phyloP scores from a whole-genome alignment of 2,329 filamentous ascomycete species.

The Fusarium xyrophilum region DNA sequence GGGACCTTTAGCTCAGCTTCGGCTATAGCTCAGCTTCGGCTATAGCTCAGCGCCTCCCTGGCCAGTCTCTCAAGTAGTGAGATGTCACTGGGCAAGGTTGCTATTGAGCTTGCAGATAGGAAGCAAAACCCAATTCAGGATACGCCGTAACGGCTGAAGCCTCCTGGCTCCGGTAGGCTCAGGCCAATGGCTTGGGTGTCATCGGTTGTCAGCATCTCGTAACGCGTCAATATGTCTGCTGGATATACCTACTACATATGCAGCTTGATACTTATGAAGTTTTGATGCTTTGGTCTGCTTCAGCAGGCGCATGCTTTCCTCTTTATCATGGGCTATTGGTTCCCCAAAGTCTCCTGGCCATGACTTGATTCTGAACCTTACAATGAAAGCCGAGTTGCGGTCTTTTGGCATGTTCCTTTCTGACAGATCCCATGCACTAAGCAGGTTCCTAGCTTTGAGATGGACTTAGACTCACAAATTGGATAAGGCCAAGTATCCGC shows the following conservation, averaged over 20 bases:
- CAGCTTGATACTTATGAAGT: conserved; percentile 4
- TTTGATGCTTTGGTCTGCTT: neutral
- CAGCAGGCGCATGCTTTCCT: neutral
- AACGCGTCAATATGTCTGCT: conserved; percentile 2
- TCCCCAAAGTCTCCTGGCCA: neutral
- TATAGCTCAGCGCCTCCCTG: conserved; percentile 4
- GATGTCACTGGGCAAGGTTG: conserved; percentile 32
- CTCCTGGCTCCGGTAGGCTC: conserved; percentile 14
- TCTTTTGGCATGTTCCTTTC: conserved; percentile 1
- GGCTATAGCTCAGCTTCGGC: conserved; percentile 17
- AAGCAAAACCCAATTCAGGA: conserved; percentile 27
- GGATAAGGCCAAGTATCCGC: neutral
- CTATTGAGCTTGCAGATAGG: conserved; percentile 15
- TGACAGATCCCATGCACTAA: conserved; percentile 11
- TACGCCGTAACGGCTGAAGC: conserved; percentile 26
- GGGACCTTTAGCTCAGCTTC: conserved; percentile 21
- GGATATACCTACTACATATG: neutral
- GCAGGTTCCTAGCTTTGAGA: neutral
- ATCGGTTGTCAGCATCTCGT: conserved; percentile 30
- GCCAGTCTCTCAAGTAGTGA: conserved; percentile 11
- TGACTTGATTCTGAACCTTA: neutral
- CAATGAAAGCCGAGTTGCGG: neutral
- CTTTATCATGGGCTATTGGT: neutral
- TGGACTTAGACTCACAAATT: conserved; percentile 5
- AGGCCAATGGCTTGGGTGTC: conserved; percentile 24